Evolutionary conservation across 768 basidiomycete genomes (phyloP).

Genomic region (Tulasnella sp.): DNA sequence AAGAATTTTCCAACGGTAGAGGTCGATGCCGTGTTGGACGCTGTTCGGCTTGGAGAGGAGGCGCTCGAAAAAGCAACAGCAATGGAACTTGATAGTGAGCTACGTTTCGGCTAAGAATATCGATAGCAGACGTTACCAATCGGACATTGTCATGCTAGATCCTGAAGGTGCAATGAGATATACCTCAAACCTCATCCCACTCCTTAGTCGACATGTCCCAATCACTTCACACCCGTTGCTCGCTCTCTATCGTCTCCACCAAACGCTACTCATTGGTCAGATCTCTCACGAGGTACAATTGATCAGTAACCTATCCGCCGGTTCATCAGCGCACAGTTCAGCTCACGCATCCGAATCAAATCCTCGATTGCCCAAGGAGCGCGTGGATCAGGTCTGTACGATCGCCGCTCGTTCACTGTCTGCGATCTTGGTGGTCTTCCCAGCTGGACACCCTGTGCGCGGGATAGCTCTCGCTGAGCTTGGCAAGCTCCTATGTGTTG

Average conservation of each 20-base stretch:
- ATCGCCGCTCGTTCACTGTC: slow-evolving; percentile 42
- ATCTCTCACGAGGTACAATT: slow-evolving; percentile 27
- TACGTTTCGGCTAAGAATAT: too few relatives aligned
- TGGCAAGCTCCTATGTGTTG: slow-evolving; percentile 70
- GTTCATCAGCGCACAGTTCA: too few relatives aligned
- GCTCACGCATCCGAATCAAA: background rate
- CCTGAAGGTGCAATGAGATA: slow-evolving; percentile 45
- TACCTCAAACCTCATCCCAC: slow-evolving; percentile 53
- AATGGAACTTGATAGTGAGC: slow-evolving; percentile 49
- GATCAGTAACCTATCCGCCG: slow-evolving; percentile 10
- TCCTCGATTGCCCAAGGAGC: slow-evolving; percentile 18
- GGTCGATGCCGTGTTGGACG: slow-evolving; percentile 48
- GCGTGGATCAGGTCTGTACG: slow-evolving; percentile 52
- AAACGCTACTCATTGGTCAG: slow-evolving; percentile 49
- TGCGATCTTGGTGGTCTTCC: slow-evolving; percentile 46
- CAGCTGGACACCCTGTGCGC: slow-evolving; percentile 63
- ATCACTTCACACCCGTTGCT: slow-evolving; percentile 70
- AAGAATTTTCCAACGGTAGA: background rate
- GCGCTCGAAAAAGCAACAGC: slow-evolving; percentile 59
- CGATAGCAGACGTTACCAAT: too few relatives aligned
- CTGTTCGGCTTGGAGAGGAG: slow-evolving; percentile 58
- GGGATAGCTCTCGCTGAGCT: slow-evolving; percentile 68
- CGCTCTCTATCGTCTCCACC: slow-evolving; percentile 59
- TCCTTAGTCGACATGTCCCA: slow-evolving; percentile 49
- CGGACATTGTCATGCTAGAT: slow-evolving; percentile 34